Conservation (phyloP, 2,329 filamentous ascomycete species). For the Colletotrichum cuscutae region DNA sequence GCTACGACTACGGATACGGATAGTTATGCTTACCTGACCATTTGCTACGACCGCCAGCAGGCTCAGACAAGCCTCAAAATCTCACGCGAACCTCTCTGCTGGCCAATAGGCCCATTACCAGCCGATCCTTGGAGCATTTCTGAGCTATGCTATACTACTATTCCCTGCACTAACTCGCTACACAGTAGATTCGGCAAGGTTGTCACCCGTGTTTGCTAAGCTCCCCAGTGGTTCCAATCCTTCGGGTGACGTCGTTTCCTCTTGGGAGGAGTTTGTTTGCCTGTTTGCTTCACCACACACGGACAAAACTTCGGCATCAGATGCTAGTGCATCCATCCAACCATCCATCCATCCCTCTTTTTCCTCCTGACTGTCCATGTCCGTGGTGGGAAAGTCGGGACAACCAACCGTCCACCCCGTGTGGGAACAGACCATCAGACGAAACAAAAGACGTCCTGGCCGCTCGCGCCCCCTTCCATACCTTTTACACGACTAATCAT, state of each 20-base stretch:
- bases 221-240: not conserved
- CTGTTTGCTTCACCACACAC: constrained; percentile 10
- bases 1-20: not conserved
- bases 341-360: too few species aligned
- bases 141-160: too few species aligned
- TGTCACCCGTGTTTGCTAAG: constrained; percentile 7
- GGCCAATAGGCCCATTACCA: not conserved
- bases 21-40: not conserved
- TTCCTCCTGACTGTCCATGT: not conserved
- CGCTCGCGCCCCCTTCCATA: not conserved
- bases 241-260: constrained; percentile 16
- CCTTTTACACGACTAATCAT: not conserved
- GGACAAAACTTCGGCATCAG: constrained; percentile 14
- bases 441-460: constrained; percentile 23
- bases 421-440: constrained; percentile 28
- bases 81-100: not conserved
- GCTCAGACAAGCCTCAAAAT: constrained; percentile 3
- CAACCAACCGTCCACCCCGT: not conserved
- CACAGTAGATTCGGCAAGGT: not conserved
- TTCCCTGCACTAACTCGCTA: not conserved
- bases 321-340: not conserved
- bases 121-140: not conserved
- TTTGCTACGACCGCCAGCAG: not conserved
- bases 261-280: not conserved
- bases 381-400: not conserved